Base-by-base conservation (phyloP, 768 basidiomycete genomes). In the Termitomyces sp. region DNA sequence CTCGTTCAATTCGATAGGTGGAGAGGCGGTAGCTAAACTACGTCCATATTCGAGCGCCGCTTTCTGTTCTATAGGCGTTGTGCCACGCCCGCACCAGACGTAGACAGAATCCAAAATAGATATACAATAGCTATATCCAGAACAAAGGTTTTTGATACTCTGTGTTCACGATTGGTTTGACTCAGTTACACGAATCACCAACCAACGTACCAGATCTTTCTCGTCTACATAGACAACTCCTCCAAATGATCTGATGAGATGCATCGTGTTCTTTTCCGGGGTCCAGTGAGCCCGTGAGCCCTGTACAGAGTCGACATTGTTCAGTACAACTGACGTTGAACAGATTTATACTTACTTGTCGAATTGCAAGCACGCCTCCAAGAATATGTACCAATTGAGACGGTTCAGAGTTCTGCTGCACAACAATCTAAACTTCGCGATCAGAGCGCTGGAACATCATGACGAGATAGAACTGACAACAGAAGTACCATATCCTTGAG, bases 51-150 rank as follows among this genome's bases (percentile, higher is more conserved):
- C 68, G 18, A 81, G 62, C 0, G 90, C 88, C 5, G 85, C 87
- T 32, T 74, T 63, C 56, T 83, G 80, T 70, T 94, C 92, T 33
- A 63, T 60, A 6, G 74, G 47, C 14, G 74, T 74, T 3, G 91
- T 85, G 26, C 92, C 92, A 53, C 81, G 76, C 3, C 92, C 92
- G 67, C 92, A 76, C 92, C 92, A 94, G 35, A 93, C 82, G 62
- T 90, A 92, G 38, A 87, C 72, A 2, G 83, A 82, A 36, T 83
- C 83, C 59, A 93, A 72, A 47, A 92, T 75, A 3, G 86, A 81
- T 36, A 91, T 61, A 63, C 89, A 92, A 67, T 88, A 92, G 63
- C 88, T 90, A 70, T 85, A 93, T n/a, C 80, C 92, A 10, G 91
- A 92, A 67, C 91, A 93, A 1, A 94, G 72, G 65, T 88, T 90